Evolutionary conservation across 345 rosid genomes (phyloP).

Genomic region (Euphorbia lathyris): DNA sequence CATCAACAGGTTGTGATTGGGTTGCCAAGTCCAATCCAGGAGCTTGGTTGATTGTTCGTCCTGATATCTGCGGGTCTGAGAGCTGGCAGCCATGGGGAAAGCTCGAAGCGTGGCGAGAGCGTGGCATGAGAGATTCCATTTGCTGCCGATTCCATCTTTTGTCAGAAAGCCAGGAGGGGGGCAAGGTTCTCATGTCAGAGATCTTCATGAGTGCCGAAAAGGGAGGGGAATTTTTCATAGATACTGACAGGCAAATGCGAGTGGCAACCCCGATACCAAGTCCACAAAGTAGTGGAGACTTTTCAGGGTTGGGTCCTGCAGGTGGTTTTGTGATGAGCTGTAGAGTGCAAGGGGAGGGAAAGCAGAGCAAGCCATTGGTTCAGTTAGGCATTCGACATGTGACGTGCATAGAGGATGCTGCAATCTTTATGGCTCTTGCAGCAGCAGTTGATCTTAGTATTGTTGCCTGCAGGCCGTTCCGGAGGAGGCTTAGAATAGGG

Average conservation of each 20-base stretch:
- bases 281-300: constrained; percentile 92
- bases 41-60: constrained; percentile 88
- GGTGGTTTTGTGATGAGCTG: constrained; percentile 95
- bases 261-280: constrained; percentile 75
- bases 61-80: constrained; percentile 72
- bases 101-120: constrained; percentile 96
- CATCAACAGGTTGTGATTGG: constrained; percentile 95
- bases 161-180: constrained; percentile 71
- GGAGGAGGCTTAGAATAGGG: constrained; percentile 58
- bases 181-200: constrained; percentile 81
- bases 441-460: constrained; percentile 92
- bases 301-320: constrained; percentile 52
- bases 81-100: constrained; percentile 99
- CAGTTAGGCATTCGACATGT: constrained; percentile 86
- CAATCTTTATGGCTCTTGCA: constrained; percentile 94
- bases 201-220: constrained; percentile 76
- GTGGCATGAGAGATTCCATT: constrained; percentile 78
- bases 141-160: constrained; percentile 86
- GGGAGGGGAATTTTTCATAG: constrained; percentile 88
- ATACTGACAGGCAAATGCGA: constrained; percentile 70
- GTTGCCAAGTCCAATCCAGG: constrained; percentile 96
- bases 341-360: constrained; percentile 87
- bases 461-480: constrained; percentile 89
- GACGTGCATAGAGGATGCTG: constrained; percentile 93
- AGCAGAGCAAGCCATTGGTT: constrained; percentile 76